Conservation (phyloP, 345 rosid species). For the Orychophragmus violaceus region DNA sequence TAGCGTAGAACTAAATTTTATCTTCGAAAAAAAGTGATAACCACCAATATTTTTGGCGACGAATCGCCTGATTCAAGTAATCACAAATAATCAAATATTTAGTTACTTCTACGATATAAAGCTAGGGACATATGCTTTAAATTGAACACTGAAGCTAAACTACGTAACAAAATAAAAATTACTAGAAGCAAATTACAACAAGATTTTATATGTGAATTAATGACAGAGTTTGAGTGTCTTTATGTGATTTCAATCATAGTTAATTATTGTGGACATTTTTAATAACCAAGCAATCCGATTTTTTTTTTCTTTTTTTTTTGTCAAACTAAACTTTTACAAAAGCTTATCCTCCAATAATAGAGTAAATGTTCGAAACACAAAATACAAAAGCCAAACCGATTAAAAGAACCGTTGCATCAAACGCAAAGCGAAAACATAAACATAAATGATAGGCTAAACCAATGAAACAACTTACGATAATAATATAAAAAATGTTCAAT, state of each 20-base stretch:
- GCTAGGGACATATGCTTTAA: not conserved
- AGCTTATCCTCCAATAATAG: too few species aligned
- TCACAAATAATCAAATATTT: not conserved
- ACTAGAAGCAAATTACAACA: not conserved
- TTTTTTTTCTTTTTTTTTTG: too few species aligned
- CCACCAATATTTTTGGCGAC: not conserved
- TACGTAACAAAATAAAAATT: not conserved
- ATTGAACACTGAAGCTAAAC: not conserved
- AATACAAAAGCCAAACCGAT: too few species aligned
- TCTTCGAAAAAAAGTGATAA: not conserved
- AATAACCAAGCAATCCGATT: not conserved
- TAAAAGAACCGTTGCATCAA: too few species aligned
- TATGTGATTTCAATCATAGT: not conserved
- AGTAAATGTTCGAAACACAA: too few species aligned
- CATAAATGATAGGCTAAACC: too few species aligned
- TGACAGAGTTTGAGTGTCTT: not conserved
- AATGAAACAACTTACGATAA: too few species aligned
- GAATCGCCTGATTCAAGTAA: not conserved
- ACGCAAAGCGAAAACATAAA: too few species aligned
- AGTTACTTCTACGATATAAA: not conserved
- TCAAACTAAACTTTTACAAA: too few species aligned
- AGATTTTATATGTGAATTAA: not conserved
- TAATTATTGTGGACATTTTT: not conserved
- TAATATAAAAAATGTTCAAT: too few species aligned
- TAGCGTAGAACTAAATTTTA: not conserved